These are phyloP conservation scores for Dorcoceras hygrometricum DNA, from an alignment of 257 asterid genomes.

Conservation along the genomic window DNA sequence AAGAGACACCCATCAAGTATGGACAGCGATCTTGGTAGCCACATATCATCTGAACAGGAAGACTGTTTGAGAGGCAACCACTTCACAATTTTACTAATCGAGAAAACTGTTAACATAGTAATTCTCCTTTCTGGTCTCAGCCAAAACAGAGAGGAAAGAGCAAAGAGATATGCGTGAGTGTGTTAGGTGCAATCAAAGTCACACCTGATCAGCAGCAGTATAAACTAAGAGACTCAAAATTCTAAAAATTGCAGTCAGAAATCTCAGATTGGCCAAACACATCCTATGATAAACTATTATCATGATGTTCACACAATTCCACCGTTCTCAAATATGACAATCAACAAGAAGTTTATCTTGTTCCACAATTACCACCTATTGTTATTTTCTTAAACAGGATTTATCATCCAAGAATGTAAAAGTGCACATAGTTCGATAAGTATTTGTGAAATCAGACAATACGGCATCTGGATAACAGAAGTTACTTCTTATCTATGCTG, in stretches of 20 bases:
- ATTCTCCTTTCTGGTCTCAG: not conserved
- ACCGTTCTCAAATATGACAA: not conserved
- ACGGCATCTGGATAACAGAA: too few relatives aligned
- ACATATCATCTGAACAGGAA: constrained; percentile 32
- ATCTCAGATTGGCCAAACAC: not conserved
- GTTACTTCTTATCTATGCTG: not conserved
- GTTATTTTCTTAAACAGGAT: too few relatives aligned
- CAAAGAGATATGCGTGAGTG: not conserved
- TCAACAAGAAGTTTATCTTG: not conserved
- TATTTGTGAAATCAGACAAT: too few relatives aligned
- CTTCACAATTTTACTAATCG: not conserved
- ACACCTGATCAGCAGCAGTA: constrained; percentile 8
- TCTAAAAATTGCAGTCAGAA: not conserved
- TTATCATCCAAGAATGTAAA: not conserved
- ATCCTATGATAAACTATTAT: too few relatives aligned
- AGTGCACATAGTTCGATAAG: too few relatives aligned
- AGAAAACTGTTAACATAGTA: not conserved
- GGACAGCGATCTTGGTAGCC: constrained; percentile 47
- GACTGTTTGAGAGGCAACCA: constrained; percentile 3
- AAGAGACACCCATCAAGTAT: constrained; percentile 42
- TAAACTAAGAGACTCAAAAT: constrained; percentile 3
- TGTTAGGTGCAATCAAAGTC: not conserved
- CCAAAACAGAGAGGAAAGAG: constrained; percentile 2
- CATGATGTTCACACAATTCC: not conserved
- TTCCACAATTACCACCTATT: too few relatives aligned